A percentile compares a stretch with the other conserved stretches of the same genome.
These are phyloP conservation scores for Brachypodium distachyon DNA, from an alignment of 202 grass and related monocot species.

Conservation along the genomic window DNA sequence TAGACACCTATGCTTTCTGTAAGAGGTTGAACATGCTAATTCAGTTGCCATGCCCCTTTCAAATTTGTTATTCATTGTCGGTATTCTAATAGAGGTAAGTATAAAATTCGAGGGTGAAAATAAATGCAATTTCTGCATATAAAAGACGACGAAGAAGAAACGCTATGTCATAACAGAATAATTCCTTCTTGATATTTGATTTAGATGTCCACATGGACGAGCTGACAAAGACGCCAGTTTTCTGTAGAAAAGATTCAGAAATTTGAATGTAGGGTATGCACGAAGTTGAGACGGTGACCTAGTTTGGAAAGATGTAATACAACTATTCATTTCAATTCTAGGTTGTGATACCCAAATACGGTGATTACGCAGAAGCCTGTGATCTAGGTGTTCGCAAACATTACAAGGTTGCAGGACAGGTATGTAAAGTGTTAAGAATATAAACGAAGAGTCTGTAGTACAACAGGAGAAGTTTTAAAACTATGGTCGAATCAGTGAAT, in stretches of 20 bases:
- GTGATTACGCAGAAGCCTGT: constrained; percentile 58
- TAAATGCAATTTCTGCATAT: neutral
- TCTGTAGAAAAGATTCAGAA: neutral
- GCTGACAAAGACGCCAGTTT: neutral
- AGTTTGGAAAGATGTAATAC: neutral
- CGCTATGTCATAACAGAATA: neutral
- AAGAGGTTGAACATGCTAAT: neutral
- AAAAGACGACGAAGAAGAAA: neutral
- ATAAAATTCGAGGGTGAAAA: neutral
- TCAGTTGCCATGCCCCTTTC: neutral
- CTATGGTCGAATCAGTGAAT: neutral
- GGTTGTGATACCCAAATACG: constrained; percentile 84
- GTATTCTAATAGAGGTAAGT: neutral
- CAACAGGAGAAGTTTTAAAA: neutral
- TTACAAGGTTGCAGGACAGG: constrained; percentile 78
- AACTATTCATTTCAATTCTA: constrained; percentile 22
- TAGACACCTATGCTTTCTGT: neutral
- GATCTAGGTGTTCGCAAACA: constrained; percentile 55
- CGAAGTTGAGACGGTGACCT: neutral
- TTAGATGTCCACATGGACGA: neutral
- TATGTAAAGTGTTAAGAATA: constrained; percentile 19
- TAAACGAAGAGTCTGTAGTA: neutral
- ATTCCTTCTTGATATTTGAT: neutral
- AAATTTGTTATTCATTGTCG: neutral
- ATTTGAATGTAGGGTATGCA: neutral